Conservation (phyloP, 2,329 filamentous ascomycete species). For the Pleoardoris graminearum region DNA sequence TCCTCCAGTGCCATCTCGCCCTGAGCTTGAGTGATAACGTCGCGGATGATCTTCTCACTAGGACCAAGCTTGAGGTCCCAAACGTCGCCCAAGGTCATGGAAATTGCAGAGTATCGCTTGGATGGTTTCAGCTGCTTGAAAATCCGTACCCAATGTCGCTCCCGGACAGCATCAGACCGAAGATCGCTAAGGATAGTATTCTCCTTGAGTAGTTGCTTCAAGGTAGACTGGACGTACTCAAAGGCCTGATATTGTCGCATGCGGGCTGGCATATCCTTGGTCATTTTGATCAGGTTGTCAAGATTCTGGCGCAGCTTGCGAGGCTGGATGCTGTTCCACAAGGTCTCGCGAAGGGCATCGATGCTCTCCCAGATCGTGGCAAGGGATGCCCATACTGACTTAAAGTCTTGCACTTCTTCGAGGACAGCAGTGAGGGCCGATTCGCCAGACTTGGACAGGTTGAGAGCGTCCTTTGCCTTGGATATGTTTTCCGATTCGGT, state of each 20-base stretch:
- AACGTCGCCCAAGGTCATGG: constrained; percentile 96
- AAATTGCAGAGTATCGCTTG: constrained; percentile 90
- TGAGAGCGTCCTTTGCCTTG: constrained; percentile 94
- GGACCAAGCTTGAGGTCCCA: constrained; percentile 94
- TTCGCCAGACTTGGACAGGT: constrained; percentile 78
- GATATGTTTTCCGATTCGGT: constrained; percentile 91
- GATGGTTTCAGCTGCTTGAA: constrained; percentile 94
- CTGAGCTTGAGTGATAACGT: constrained; percentile 93
- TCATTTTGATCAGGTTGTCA: constrained; percentile 93
- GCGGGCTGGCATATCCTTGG: constrained; percentile 97
- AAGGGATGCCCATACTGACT: constrained; percentile 95
- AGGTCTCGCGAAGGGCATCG: constrained; percentile 86
- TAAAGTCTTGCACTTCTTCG: constrained; percentile 97
- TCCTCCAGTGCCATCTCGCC: constrained; percentile 98
- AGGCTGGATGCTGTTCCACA: constrained; percentile 95
- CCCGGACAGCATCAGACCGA: constrained; percentile 94
- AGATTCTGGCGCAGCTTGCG: constrained; percentile 88
- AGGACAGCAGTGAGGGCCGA: constrained; percentile 82
- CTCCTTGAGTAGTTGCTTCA: constrained; percentile 87
- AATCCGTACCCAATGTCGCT: constrained; percentile 96
- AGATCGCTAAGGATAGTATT: constrained; percentile 86
- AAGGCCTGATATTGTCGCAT: constrained; percentile 99
- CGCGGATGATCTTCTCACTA: constrained; percentile 83
- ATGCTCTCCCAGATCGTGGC: constrained; percentile 96
- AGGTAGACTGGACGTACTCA: constrained; percentile 91